Evolutionary conservation across 176 grass and related monocot genomes (phyloP).

Genomic region (Tuctoria greenei): DNA sequence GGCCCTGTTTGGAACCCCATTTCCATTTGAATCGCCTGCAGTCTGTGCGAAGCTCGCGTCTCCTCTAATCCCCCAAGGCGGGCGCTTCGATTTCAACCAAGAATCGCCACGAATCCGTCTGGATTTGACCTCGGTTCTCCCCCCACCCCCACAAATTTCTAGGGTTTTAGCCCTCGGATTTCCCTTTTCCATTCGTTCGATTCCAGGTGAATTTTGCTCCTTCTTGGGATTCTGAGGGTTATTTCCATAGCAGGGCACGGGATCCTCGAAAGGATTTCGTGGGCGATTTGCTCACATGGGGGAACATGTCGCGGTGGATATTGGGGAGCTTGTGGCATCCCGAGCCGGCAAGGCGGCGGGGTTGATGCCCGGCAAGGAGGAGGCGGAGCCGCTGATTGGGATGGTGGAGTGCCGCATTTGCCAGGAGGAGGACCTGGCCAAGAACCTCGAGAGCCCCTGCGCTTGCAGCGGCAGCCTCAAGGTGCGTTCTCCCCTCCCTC

Average conservation of each 20-base stretch:
- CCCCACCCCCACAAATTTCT: slow-evolving; percentile 20
- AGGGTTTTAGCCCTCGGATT: slow-evolving; percentile 38
- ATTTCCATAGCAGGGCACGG: slow-evolving; percentile 6
- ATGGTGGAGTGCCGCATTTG: slow-evolving; percentile 89
- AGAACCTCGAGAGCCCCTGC: slow-evolving; percentile 84
- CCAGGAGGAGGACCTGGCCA: slow-evolving; percentile 83
- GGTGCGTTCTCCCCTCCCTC: slow-evolving; percentile 32
- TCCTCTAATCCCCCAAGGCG: not conserved
- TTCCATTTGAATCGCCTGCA: not conserved
- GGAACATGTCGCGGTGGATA: slow-evolving; percentile 76
- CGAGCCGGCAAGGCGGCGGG: slow-evolving; percentile 18
- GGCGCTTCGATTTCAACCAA: slow-evolving; percentile 15
- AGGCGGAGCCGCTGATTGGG: slow-evolving; percentile 60
- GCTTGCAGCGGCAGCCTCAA: slow-evolving; percentile 90
- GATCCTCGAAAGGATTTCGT: not conserved
- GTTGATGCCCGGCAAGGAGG: slow-evolving; percentile 23
- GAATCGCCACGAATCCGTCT: slow-evolving; percentile 9
- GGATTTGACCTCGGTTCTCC: not conserved
- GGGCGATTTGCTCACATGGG: slow-evolving; percentile 49
- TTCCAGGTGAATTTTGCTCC: not conserved
- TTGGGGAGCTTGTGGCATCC: slow-evolving; percentile 34
- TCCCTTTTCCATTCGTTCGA: not conserved
- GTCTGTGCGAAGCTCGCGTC: not conserved
- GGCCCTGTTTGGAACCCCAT: no score
- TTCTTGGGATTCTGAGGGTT: slow-evolving; percentile 18